These are phyloP conservation scores for Dactylellina sp. DNA, from an alignment of 2,329 filamentous ascomycete species.

Conservation along the genomic window DNA sequence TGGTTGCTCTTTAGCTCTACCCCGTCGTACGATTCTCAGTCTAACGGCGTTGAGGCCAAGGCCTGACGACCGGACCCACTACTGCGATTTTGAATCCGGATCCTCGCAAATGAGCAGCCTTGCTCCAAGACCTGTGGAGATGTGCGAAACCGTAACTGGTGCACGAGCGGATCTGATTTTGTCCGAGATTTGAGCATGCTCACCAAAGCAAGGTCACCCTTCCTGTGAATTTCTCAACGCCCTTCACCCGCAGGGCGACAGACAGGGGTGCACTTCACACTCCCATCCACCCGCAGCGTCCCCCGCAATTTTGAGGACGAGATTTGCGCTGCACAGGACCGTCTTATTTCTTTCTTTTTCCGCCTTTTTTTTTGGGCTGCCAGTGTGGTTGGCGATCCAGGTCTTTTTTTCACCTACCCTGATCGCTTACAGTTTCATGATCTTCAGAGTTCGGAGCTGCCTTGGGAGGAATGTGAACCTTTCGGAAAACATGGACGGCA, in stretches of 20 bases:
- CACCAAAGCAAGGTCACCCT: conserved; percentile 42
- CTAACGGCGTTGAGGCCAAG: conserved; percentile 47
- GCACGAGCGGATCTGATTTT: conserved; percentile 52
- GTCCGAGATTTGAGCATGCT: conserved; percentile 45
- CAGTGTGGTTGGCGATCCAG: conserved; percentile 44
- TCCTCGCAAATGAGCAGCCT: conserved; percentile 39
- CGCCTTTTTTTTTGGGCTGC: conserved; percentile 13
- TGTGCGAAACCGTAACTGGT: conserved; percentile 49
- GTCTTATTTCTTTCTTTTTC: conserved; percentile 27
- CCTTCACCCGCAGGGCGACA: conserved; percentile 38
- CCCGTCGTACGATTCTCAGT: conserved; percentile 56
- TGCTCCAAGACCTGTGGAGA: conserved; percentile 25
- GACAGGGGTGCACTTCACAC: conserved; percentile 34
- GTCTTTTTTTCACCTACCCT: conserved; percentile 41
- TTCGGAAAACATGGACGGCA: conserved; percentile 53
- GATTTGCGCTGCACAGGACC: conserved; percentile 10
- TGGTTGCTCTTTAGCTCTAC: too few species aligned
- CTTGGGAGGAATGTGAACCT: conserved; percentile 45
- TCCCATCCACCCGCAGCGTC: conserved; percentile 55
- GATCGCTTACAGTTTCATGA: conserved; percentile 54
- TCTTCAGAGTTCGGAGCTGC: conserved; percentile 55
- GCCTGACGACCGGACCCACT: conserved; percentile 40
- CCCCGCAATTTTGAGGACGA: conserved; percentile 47
- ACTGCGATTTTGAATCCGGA: conserved; percentile 39
- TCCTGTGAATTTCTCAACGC: conserved; percentile 34